phyloP scores from a whole-genome alignment of 768 basidiomycete genomes.

The Termitomyces sp. region DNA sequence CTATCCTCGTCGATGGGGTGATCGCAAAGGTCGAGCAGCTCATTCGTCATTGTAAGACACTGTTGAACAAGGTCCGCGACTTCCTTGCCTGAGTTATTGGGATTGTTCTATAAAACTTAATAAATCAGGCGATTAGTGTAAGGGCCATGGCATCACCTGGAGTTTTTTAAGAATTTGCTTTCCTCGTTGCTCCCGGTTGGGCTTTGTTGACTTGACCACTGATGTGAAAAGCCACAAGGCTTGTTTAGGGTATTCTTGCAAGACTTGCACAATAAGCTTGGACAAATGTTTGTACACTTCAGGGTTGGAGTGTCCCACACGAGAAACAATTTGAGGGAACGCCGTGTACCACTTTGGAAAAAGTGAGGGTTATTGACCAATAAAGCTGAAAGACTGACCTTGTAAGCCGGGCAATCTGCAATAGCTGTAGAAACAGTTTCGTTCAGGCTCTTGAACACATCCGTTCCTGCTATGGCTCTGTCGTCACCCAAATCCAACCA shows the following conservation, averaged over 20 bases:
- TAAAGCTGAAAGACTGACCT: conserved; percentile 32
- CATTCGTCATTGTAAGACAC: conserved; percentile 59
- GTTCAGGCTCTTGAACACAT: conserved; percentile 54
- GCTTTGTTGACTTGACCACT: conserved; percentile 79
- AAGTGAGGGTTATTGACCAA: no score
- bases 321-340: conserved; percentile 94
- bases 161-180: conserved; percentile 51
- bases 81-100: conserved; percentile 32
- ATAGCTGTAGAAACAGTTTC: conserved; percentile 49
- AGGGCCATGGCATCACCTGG: conserved; percentile 35
- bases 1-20: conserved; percentile 36
- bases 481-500: conserved; percentile 92
- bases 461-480: conserved; percentile 20
- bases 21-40: conserved; percentile 66
- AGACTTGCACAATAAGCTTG: conserved; percentile 63
- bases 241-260: conserved; percentile 85
- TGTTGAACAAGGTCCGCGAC: conserved; percentile 49
- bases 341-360: conserved; percentile 83
- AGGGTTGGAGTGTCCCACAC: conserved; percentile 72
- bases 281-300: conserved; percentile 58
- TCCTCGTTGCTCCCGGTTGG: conserved; percentile 56
- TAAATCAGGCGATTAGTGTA: background rate
- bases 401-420: conserved; percentile 67
- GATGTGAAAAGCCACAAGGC: conserved; percentile 90
- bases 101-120: conserved; percentile 33